Evolutionary conservation across 176 grass and related monocot species (phyloP).

Genomic region (Aegilops umbellulata): DNA sequence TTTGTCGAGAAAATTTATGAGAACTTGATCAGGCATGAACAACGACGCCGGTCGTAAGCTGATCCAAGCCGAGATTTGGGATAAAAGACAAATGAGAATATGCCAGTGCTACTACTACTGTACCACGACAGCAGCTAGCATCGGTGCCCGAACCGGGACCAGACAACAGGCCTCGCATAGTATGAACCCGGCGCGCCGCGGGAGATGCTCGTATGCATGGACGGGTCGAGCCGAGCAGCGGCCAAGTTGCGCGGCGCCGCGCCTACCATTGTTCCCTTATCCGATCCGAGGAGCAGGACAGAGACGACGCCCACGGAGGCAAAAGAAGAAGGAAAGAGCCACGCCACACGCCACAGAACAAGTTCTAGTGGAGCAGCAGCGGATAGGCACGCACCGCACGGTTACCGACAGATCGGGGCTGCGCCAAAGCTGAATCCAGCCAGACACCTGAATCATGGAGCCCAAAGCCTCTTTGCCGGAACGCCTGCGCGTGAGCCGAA

Average conservation of each 20-base stretch:
- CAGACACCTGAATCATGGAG: constrained; percentile 24
- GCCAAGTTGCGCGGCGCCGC: background rate
- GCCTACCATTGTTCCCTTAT: background rate
- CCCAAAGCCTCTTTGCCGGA: constrained; percentile 25
- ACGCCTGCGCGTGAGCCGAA: background rate
- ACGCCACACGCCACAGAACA: background rate
- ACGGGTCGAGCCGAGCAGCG: background rate
- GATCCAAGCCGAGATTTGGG: no score
- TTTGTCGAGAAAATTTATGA: no score
- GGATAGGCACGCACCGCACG: background rate
- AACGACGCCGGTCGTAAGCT: no score
- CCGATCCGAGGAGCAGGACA: background rate
- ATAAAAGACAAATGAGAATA: no score
- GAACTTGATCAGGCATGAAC: no score
- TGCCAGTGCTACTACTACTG: no score
- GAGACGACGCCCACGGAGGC: background rate
- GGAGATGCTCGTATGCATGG: background rate
- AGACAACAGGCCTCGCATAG: no score
- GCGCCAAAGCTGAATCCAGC: background rate
- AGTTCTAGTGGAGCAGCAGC: background rate
- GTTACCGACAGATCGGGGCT: constrained; percentile 18
- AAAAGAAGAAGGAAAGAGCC: background rate
- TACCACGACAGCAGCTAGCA: no score
- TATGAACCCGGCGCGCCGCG: no score
- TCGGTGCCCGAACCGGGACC: no score